Evolutionary conservation across 2,329 filamentous ascomycete species (phyloP).

Genomic region (Tolypocladium guangdongense): DNA sequence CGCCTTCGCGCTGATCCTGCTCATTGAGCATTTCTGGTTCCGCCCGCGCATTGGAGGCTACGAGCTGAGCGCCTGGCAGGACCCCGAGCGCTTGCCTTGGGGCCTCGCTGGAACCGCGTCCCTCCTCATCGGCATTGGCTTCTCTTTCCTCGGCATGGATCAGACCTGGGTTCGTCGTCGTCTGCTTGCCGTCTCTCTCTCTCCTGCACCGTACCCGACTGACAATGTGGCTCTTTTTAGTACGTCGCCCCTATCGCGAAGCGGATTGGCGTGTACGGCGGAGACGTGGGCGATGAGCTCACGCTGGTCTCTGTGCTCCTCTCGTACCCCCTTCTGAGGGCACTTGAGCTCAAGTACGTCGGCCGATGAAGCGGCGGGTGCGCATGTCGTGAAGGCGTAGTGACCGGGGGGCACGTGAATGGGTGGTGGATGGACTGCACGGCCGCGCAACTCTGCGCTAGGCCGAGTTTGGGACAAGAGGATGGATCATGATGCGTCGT

Average conservation of each 20-base stretch:
- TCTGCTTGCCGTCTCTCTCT: background rate
- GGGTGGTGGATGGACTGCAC: no score
- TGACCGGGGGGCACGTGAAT: no score
- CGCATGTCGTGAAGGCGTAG: background rate
- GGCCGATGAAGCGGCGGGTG: background rate
- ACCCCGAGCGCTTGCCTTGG: background rate
- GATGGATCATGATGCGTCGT: no score
- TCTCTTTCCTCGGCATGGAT: conserved; percentile 9
- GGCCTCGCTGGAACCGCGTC: background rate
- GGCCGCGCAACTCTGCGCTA: no score
- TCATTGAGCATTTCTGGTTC: background rate
- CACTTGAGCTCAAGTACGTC: conserved; percentile 1
- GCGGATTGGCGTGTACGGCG: conserved; percentile 3
- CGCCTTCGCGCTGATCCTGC: background rate
- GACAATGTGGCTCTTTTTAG: background rate
- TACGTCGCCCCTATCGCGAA: conserved; percentile 2
- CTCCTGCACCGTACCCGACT: background rate
- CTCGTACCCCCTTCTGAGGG: conserved; percentile 2
- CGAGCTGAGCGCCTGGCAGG: background rate
- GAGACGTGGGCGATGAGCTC: conserved; percentile 6
- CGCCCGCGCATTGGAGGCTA: background rate
- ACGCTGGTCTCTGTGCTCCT: background rate
- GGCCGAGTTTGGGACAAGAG: no score
- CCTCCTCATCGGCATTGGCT: background rate
- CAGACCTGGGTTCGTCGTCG: conserved; percentile 7